Evolutionary conservation across 352 stramenopile species (phyloP), one percentile per base, ranked within the genome.

Genomic region (Pythium periplocum): DNA sequence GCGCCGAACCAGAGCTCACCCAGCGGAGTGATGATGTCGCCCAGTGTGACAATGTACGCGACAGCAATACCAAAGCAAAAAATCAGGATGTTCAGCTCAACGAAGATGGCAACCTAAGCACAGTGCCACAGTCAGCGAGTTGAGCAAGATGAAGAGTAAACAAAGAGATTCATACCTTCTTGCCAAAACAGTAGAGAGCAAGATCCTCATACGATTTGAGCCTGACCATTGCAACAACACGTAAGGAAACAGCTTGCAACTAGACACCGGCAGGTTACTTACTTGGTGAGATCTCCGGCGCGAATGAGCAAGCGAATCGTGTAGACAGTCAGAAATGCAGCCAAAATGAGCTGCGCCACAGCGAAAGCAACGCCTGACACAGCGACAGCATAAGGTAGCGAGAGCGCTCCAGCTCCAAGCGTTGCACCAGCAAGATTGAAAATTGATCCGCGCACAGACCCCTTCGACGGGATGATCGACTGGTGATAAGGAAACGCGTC

Each of bases 121-220:
- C 38, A 42, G 12, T 26, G 17, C 17, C 17, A 26, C 17, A 26
- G 17, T 26, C 17, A 26, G 17, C 17, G 17, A 34, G 55, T 1
- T 1, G 36, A 30, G 51, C 6, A 52, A 48, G 17, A 51, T 10
- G 4, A 26, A 10, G 38, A 53, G 34, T 6, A 45, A 30, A 40
- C 32, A 36, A 12, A 43, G 9, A 44, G 30, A 1, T 4, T 26
- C 17, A 26, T 45, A 79, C 78, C 59, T 87, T 87, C 53, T 82
- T 86, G 45, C 80, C 83, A 55, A 93, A 93, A 59, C 83, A 93
- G 54, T 82, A 79, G 53, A 90, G 80, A 33, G 83, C 80, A 31
- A 93, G 60, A 64, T 93, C 83, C 63, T 93, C 83, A 44, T 93
- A 93, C 47, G 78, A 93, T 61, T 93, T 89, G 48, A 93, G 64